A percentile compares a stretch with the other conserved stretches of the same genome.
These are phyloP conservation scores for Xylariales sp. DNA, from an alignment of 2,329 filamentous ascomycete species.

Conservation along the genomic window DNA sequence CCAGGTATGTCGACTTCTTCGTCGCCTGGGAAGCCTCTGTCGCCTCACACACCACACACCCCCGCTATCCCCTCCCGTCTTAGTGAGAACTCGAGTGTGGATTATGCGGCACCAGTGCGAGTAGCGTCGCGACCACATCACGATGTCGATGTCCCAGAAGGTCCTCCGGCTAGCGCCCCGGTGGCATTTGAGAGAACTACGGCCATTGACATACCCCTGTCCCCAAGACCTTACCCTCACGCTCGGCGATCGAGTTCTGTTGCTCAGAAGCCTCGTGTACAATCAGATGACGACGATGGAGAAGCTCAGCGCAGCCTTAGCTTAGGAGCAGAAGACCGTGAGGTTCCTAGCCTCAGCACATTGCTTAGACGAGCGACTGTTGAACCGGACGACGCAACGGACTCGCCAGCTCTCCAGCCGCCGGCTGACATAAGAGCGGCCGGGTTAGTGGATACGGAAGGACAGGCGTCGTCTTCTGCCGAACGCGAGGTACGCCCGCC, in stretches of 20 bases:
- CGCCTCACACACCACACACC: constrained; percentile 90
- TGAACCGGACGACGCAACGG: constrained; percentile 52
- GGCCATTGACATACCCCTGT: constrained; percentile 79
- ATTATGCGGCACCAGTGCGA: constrained; percentile 61
- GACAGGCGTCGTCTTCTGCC: constrained; percentile 54
- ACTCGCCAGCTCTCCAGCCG: constrained; percentile 54
- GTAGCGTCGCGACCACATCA: constrained; percentile 44
- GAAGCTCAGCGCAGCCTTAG: constrained; percentile 76
- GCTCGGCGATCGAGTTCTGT: constrained; percentile 76
- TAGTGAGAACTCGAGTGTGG: constrained; percentile 87
- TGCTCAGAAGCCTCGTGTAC: constrained; percentile 69
- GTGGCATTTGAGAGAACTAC: constrained; percentile 65
- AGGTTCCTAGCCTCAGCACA: constrained; percentile 73
- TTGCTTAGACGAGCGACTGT: constrained; percentile 62
- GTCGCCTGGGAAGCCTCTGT: constrained; percentile 89
- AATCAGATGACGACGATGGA: constrained; percentile 68
- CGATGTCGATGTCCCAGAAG: constrained; percentile 48
- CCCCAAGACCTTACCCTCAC: constrained; percentile 69
- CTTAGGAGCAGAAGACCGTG: constrained; percentile 72
- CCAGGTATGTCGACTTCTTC: constrained; percentile 84
- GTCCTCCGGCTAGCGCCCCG: constrained; percentile 52
- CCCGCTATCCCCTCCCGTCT: constrained; percentile 94
- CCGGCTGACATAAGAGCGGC: constrained; percentile 56
- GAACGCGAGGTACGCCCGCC: constrained; percentile 60
- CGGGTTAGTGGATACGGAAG: constrained; percentile 55